Evolutionary conservation across 768 basidiomycete genomes (phyloP), one percentile per base, ranked within the genome.

Genomic region (Botryobasidium botryosum): DNA sequence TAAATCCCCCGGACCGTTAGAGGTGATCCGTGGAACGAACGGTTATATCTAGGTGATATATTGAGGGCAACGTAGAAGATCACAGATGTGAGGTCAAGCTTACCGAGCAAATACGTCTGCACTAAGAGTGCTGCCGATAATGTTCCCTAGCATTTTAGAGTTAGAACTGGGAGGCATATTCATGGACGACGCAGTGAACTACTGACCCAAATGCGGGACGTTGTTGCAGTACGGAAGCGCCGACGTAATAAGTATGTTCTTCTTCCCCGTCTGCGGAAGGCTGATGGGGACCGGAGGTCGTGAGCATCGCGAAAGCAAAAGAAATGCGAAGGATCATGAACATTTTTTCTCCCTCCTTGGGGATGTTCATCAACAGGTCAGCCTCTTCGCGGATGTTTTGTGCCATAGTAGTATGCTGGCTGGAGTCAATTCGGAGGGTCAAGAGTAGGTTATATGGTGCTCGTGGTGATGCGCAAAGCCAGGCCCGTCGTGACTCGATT

Each of bases 171-270:
- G 35, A n/a, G n/a, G n/a, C n/a, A n/a, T n/a, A 39, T 10, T 21
- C 38, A 23, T 45, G 18, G 36, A 44, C 28, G 10, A 37, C 17
- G n/a, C n/a, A n/a, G n/a, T n/a, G n/a, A 26, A 28, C 23, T 21
- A 51, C 70, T 53, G 57, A 76, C 91, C 90, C 35, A 94, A 72
- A 68, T 96, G 90, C 21, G 92, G 90, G 8, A 94, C 91, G 55
- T 96, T 96, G 61, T 96, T 96, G 61, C 87, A 88, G 57, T 90
- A 90, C 1, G 94, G 94, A 45, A 99, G 64, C 29, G 94, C 91
- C 51, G 88, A 94, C 8, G 94, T 96, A 53, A 99, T 78, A 24
- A 99, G 67, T 35, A 91, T 66, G 57, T 97, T 99, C 45, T 68
- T 68, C 61, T 90, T 79, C 37, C 91, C 92, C 36, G 77, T 70